Evolutionary conservation across 768 basidiomycete genomes (phyloP).

Genomic region (Lactifluus hygrophoroides): DNA sequence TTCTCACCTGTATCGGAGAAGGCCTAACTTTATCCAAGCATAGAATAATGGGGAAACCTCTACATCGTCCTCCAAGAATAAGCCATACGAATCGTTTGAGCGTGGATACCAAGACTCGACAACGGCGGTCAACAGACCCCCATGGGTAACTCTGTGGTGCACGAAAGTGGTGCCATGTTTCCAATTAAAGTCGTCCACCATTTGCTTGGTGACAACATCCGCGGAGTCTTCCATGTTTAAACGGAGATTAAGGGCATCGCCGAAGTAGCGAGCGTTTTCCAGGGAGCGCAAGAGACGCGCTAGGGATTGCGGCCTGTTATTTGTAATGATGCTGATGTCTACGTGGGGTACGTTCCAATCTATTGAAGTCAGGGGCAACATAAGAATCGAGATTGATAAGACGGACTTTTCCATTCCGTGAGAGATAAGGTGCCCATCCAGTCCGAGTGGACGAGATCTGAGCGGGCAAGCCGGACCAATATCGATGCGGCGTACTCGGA

Average conservation of each 20-base stretch:
- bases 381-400: neutral
- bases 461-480: slow-evolving; percentile 37
- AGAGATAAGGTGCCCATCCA: slow-evolving; percentile 59
- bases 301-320: slow-evolving; percentile 66
- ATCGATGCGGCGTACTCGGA: slow-evolving; percentile 21
- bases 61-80: slow-evolving; percentile 80
- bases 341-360: slow-evolving; percentile 69
- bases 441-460: slow-evolving; percentile 42
- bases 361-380: slow-evolving; percentile 27
- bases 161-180: slow-evolving; percentile 47
- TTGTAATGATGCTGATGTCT: slow-evolving; percentile 69
- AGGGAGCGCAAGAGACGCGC: slow-evolving; percentile 58
- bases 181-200: slow-evolving; percentile 51
- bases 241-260: slow-evolving; percentile 54
- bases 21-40: slow-evolving; percentile 75
- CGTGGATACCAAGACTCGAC: slow-evolving; percentile 87
- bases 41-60: slow-evolving; percentile 81
- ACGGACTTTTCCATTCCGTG: slow-evolving; percentile 50
- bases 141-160: slow-evolving; percentile 69
- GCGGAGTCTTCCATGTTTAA: slow-evolving; percentile 73
- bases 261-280: slow-evolving; percentile 49
- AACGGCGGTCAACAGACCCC: slow-evolving; percentile 72
- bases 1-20: slow-evolving; percentile 62
- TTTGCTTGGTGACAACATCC: slow-evolving; percentile 47
- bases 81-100: slow-evolving; percentile 62